Conservation (phyloP, 441 rosid genomes). For the Capsella rubella region DNA sequence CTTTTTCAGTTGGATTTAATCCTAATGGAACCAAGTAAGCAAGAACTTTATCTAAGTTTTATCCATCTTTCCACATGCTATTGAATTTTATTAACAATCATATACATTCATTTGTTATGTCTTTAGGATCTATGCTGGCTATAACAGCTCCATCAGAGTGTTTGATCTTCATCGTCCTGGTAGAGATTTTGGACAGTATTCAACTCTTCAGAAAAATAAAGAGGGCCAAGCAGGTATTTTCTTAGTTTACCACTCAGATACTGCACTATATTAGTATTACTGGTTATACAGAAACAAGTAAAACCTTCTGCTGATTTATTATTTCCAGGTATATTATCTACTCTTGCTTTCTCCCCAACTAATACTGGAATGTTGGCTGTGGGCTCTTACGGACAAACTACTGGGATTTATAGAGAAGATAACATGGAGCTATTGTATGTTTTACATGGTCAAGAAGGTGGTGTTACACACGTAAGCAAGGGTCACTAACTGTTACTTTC, state of each 20-base stretch:
- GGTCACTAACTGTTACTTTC: constrained; percentile 24
- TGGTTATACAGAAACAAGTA: neutral
- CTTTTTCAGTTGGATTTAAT: constrained; percentile 86
- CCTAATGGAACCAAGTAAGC: constrained; percentile 89
- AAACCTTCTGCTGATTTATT: constrained; percentile 33
- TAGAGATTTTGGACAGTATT: constrained; percentile 78
- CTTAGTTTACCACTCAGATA: constrained; percentile 18
- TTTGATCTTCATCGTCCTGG: constrained; percentile 97
- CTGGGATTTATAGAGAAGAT: constrained; percentile 90
- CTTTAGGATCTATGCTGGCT: constrained; percentile 87
- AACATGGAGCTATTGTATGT: constrained; percentile 93
- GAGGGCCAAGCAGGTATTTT: constrained; percentile 88
- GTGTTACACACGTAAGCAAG: constrained; percentile 85
- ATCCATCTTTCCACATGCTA: constrained; percentile 3
- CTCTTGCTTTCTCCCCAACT: constrained; percentile 82
- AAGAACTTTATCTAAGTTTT: neutral
- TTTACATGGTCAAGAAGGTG: constrained; percentile 97
- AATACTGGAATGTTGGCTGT: constrained; percentile 88
- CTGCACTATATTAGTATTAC: constrained; percentile 1
- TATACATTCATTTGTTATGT: constrained; percentile 39
- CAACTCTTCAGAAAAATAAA: constrained; percentile 82
- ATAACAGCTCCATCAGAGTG: constrained; percentile 82
- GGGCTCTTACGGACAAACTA: constrained; percentile 86
- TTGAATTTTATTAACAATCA: neutral
- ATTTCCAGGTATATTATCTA: constrained; percentile 78